Evolutionary conservation across 306 rosid genomes (phyloP).

Genomic region (Morella rubra): DNA sequence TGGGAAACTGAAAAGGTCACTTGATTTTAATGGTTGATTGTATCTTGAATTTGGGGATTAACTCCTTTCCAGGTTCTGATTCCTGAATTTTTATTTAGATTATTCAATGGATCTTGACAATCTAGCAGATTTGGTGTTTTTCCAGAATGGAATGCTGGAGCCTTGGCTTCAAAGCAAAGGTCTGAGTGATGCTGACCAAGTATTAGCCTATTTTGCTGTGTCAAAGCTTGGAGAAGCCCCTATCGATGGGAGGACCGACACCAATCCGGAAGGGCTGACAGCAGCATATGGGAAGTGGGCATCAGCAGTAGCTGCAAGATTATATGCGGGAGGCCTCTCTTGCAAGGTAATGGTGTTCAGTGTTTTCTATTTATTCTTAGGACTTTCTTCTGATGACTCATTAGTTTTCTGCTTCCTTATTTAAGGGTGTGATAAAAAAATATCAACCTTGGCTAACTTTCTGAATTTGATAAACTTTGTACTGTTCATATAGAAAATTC

Average conservation of each 20-base stretch:
- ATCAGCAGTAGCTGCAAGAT: slow-evolving; percentile 62
- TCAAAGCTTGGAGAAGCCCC: slow-evolving; percentile 90
- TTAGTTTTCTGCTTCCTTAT: not conserved
- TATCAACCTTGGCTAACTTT: not conserved
- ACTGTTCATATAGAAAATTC: not conserved
- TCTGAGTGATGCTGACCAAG: slow-evolving; percentile 68
- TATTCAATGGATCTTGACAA: slow-evolving; percentile 31
- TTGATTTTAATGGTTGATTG: not conserved
- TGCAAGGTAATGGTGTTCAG: slow-evolving; percentile 56
- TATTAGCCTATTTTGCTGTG: slow-evolving; percentile 88
- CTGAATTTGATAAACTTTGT: not conserved
- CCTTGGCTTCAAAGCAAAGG: slow-evolving; percentile 85
- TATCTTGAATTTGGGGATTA: not conserved
- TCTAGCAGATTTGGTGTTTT: slow-evolving; percentile 92
- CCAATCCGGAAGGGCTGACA: slow-evolving; percentile 92
- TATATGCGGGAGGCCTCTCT: slow-evolving; percentile 78
- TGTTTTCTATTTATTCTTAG: not conserved
- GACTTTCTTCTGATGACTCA: not conserved
- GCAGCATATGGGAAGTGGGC: slow-evolving; percentile 96
- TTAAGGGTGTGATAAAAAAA: too few relatives aligned
- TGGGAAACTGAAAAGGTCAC: not conserved
- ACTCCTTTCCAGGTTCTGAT: not conserved
- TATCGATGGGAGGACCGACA: slow-evolving; percentile 83
- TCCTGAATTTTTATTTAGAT: not conserved
- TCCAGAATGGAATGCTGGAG: slow-evolving; percentile 99